Percentiles rank a stretch among this genome's conserved stretches.
Conservation (phyloP, 177 flowering plant genomes). For the Tripterygium wilfordii region DNA sequence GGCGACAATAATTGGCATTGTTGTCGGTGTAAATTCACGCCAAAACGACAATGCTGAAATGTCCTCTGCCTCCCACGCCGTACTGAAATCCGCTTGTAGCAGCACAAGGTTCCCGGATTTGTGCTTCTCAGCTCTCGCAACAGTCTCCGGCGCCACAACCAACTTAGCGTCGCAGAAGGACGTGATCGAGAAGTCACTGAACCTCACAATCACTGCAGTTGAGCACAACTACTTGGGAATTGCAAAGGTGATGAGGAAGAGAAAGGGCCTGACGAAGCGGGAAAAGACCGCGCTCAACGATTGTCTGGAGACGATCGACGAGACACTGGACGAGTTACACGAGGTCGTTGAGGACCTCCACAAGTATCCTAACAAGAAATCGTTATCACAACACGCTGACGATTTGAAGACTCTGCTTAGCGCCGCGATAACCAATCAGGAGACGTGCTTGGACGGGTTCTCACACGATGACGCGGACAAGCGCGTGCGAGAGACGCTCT, state of each 20-base stretch:
- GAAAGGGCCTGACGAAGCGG: slow-evolving; percentile 29
- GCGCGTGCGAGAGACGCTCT: slow-evolving; percentile 30
- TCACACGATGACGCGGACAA: slow-evolving; percentile 60
- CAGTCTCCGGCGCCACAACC: slow-evolving; percentile 12
- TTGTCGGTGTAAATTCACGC: slow-evolving; percentile 28
- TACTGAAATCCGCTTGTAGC: slow-evolving; percentile 57
- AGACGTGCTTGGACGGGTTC: slow-evolving; percentile 82
- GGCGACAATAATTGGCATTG: slow-evolving; percentile 28
- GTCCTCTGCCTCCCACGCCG: slow-evolving; percentile 30
- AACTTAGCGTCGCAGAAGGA: slow-evolving; percentile 37
- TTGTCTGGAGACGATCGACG: slow-evolving; percentile 68
- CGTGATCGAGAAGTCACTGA: slow-evolving; percentile 53
- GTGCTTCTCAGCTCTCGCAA: slow-evolving; percentile 53
- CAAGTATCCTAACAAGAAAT: slow-evolving; percentile 48
- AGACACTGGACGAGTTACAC: slow-evolving; percentile 74
- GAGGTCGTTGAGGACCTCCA: slow-evolving; percentile 40
- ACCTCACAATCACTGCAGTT: slow-evolving; percentile 40
- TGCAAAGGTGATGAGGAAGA: slow-evolving; percentile 20
- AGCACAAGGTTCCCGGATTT: slow-evolving; percentile 55
- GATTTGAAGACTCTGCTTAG: slow-evolving; percentile 72
- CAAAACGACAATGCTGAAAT: slow-evolving; percentile 2
- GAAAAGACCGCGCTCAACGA: slow-evolving; percentile 71
- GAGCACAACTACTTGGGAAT: slow-evolving; percentile 40
- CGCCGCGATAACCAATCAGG: slow-evolving; percentile 84
- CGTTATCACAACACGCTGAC: slow-evolving; percentile 48